Conservation (phyloP, 129 eudicot genomes). For the Lonicera japonica region DNA sequence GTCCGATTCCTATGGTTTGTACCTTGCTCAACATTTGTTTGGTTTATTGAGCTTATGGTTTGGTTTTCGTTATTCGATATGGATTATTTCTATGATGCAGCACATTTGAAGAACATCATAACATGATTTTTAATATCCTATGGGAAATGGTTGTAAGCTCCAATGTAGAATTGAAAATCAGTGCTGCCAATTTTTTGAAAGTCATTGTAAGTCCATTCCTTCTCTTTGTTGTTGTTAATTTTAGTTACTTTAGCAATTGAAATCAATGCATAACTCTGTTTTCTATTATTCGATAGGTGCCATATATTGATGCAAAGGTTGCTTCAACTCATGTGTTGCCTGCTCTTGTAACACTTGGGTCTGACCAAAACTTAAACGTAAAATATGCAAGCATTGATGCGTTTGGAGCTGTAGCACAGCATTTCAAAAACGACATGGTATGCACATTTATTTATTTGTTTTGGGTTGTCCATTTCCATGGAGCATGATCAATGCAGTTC, state of each 20-base stretch:
- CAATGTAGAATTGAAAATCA: conserved; percentile 58
- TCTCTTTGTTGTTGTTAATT: conserved; percentile 1
- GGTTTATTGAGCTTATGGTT: conserved; percentile 3
- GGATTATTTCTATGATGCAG: conserved; percentile 34
- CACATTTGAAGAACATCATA: conserved; percentile 77
- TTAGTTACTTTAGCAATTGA: neutral
- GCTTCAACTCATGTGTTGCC: conserved; percentile 85
- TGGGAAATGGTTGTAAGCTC: conserved; percentile 99
- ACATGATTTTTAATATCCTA: conserved; percentile 66
- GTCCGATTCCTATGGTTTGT: conserved; percentile 92
- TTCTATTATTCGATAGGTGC: conserved; percentile 42
- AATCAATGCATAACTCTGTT: neutral
- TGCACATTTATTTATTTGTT: neutral
- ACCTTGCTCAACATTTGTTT: neutral
- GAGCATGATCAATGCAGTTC: neutral
- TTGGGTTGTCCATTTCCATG: neutral
- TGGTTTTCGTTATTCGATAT: conserved; percentile 14
- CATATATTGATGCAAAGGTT: conserved; percentile 82
- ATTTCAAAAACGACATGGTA: conserved; percentile 77
- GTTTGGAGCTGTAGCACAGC: conserved; percentile 96
- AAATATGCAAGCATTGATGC: conserved; percentile 93
- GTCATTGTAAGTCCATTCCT: conserved; percentile 51
- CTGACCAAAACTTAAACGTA: conserved; percentile 88
- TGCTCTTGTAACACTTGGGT: conserved; percentile 93
- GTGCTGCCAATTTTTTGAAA: conserved; percentile 78